Base-by-base conservation (phyloP, 805 yeast genomes). In the Saturnispora galanensis region DNA sequence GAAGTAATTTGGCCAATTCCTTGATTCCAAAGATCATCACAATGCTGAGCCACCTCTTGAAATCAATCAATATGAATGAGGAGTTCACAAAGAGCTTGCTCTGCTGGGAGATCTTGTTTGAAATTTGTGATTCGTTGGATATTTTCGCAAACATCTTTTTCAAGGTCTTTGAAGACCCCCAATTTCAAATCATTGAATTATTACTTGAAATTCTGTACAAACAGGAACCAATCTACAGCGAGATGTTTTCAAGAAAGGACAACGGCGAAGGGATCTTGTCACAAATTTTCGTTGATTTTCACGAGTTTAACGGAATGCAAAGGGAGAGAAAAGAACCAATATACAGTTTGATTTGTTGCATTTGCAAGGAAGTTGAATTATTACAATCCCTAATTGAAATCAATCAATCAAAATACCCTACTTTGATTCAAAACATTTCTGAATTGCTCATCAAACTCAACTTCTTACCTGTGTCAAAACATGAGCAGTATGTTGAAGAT, bases 401-500 rank as follows among this genome's bases (percentile, higher is more conserved):
- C 2, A 47, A 54, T 2, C 44, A 55, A 13, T 32, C 51, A 3
- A 28, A 48, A 2, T 48, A 47, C 12, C 15, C 47, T 8, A 45
- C 45, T 37, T 57, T 41, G 40, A 51, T 56, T 13, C 48, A 47
- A 8, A 16, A 43, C 9, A 32, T 67, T 4, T 31, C 55, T 1
- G 54, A 60, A 8, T 45, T 66, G n/a, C 51, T 77, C 5, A 50
- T 68, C 1, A 51, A 52, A 3, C 58, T 74, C 8, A 59, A 77
- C 5, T 54, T 60, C 10, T 53, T 80, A 10, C 69, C 81, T 2
- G 47, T 54, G 1, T 70, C 66, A 5, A 60, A 65, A 0, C 59
- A 65, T 29, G 72, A 68, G 31, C 71, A 70, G 4, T 84, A 81
- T 70, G 58, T 61, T 3, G 67, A 64, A 2, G 89, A 88, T 56